A percentile compares a stretch with the other conserved stretches of the same genome.
These are phyloP conservation scores for Diphasiastrum complanatum DNA, from an alignment of 83 land plant genomes.

Conservation along the genomic window DNA sequence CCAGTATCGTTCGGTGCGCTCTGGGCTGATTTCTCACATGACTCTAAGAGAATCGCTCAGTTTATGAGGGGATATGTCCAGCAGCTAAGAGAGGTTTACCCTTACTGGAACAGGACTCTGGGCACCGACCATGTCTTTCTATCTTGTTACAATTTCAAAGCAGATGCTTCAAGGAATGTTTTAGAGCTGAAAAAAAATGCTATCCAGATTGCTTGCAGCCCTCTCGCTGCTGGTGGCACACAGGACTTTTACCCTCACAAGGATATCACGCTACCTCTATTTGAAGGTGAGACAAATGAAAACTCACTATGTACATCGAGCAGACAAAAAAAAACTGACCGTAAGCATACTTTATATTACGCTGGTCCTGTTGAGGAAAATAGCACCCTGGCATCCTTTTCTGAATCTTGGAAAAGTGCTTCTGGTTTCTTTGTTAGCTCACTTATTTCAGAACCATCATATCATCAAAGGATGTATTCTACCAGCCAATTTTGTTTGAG, in stretches of 20 bases:
- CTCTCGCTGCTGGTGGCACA: conserved; percentile 11
- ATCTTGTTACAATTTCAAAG: conserved; percentile 34
- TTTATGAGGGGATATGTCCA: conserved; percentile 33
- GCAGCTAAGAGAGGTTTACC: conserved; percentile 28
- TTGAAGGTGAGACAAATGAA: not conserved
- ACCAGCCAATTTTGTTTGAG: conserved; percentile 53
- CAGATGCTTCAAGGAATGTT: conserved; percentile 45
- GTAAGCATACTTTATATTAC: not conserved
- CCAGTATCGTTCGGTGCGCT: conserved; percentile 32
- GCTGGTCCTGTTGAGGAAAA: not conserved
- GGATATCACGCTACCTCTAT: conserved; percentile 50
- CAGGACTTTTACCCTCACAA: conserved; percentile 56
- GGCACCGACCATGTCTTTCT: conserved; percentile 69
- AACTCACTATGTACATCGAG: not conserved
- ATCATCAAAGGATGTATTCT: conserved; percentile 8
- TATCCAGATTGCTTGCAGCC: conserved; percentile 47
- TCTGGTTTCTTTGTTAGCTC: conserved; percentile 33
- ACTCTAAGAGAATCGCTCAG: conserved; percentile 22
- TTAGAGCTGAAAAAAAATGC: conserved; percentile 73
- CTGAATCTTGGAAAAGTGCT: conserved; percentile 23
- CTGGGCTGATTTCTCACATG: not conserved
- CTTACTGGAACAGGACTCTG: conserved; percentile 72
- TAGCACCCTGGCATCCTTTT: conserved; percentile 6
- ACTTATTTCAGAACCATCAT: conserved; percentile 11
- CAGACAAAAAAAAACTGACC: not conserved